Evolutionary conservation across 164 flowering plant genomes (phyloP).

Genomic region (Houttuynia cordata): DNA sequence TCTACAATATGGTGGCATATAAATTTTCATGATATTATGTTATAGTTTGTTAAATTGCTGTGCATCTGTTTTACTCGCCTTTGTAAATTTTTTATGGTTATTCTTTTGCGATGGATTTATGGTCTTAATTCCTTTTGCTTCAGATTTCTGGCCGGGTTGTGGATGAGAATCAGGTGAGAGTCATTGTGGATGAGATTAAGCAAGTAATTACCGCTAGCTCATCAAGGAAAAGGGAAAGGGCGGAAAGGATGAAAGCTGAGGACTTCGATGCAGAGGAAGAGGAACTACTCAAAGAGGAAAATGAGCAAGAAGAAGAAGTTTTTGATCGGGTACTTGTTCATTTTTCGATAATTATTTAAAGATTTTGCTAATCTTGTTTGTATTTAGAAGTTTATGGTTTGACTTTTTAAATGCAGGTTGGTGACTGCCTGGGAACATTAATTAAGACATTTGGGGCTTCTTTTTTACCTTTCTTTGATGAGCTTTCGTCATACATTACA

Average conservation of each 20-base stretch:
- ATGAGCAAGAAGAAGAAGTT: constrained; percentile 95
- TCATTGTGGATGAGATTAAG: constrained; percentile 84
- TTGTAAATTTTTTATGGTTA: background rate
- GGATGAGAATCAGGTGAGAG: constrained; percentile 73
- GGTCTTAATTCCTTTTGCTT: constrained; percentile 1
- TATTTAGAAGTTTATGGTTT: no score
- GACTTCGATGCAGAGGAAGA: constrained; percentile 97
- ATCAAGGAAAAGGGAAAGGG: constrained; percentile 67
- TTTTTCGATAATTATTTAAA: background rate
- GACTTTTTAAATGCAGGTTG: constrained; percentile 44
- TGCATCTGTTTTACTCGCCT: background rate
- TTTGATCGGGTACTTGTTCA: constrained; percentile 68
- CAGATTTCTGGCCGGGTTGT: constrained; percentile 69
- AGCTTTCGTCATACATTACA: constrained; percentile 66
- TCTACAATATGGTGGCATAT: background rate
- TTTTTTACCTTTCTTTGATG: constrained; percentile 94
- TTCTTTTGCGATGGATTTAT: background rate
- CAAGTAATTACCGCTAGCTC: constrained; percentile 84
- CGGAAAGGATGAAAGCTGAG: constrained; percentile 83
- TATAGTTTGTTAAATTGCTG: background rate
- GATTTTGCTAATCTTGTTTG: no score
- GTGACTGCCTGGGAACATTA: constrained; percentile 89
- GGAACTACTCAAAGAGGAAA: constrained; percentile 82
- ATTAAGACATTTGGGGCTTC: constrained; percentile 84
- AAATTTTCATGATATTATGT: background rate